Evolutionary conservation across 768 basidiomycete genomes (phyloP).

Genomic region (Tephrocybe sp.): DNA sequence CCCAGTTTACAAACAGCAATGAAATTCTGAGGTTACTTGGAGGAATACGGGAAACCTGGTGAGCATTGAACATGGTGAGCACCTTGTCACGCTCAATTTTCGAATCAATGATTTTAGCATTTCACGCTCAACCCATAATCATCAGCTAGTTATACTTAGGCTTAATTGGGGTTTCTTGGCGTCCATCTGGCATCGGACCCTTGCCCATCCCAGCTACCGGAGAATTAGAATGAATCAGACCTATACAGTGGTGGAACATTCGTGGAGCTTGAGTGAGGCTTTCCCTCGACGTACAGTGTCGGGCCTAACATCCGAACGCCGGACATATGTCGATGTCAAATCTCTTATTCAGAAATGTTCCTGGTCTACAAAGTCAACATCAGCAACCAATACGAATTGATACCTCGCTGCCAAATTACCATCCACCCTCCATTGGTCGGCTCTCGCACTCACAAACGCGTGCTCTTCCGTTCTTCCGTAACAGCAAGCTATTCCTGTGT

Average conservation of each 20-base stretch:
- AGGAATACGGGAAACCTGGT: too few relatives aligned
- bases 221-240: not conserved
- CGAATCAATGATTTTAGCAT: too few relatives aligned
- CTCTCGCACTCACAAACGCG: not conserved
- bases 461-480: too few relatives aligned
- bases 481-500: too few relatives aligned
- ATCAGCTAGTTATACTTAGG: too few relatives aligned
- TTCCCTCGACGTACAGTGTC: not conserved
- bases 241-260: not conserved
- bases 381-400: not conserved
- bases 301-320: not conserved
- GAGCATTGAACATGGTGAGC: too few relatives aligned
- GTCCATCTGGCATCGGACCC: not conserved
- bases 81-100: too few relatives aligned
- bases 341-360: not conserved
- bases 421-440: not conserved
- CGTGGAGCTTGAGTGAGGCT: conserved; percentile 1
- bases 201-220: not conserved
- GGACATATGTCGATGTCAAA: not conserved
- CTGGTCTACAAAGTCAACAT: not conserved
- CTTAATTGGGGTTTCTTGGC: not conserved
- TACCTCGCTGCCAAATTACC: not conserved
- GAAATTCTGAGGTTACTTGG: too few relatives aligned
- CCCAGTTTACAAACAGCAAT: too few relatives aligned
- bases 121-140: not conserved